A percentile compares a stretch with the other conserved stretches of the same genome.
Conservation (phyloP, 1,284 basidiomycete species). For the Fomitopsis palustris region DNA sequence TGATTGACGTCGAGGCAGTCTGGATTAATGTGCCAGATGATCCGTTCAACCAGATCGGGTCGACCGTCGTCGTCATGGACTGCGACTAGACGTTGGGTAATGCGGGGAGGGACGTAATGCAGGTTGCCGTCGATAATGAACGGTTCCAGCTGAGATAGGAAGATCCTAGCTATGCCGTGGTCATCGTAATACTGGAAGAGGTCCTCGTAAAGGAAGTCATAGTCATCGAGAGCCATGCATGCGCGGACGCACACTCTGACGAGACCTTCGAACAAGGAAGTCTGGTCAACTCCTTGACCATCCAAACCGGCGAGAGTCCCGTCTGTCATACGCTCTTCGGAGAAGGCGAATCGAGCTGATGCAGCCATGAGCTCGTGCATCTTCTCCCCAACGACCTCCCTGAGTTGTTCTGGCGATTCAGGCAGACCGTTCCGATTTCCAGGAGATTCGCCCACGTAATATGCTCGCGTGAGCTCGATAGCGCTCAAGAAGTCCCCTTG, state of each 20-base stretch:
- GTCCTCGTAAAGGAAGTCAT: constrained; percentile 89
- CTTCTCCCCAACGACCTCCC: constrained; percentile 69
- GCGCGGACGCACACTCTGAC: constrained; percentile 82
- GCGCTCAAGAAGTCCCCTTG: constrained; percentile 88
- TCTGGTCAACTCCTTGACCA: constrained; percentile 90
- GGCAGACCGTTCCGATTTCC: constrained; percentile 91
- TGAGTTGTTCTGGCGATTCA: constrained; percentile 52
- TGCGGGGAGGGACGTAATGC: constrained; percentile 75
- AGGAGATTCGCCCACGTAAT: constrained; percentile 80
- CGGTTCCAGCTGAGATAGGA: constrained; percentile 78
- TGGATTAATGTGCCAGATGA: constrained; percentile 97
- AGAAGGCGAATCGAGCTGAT: constrained; percentile 88
- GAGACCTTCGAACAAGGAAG: constrained; percentile 85
- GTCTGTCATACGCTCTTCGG: constrained; percentile 91
- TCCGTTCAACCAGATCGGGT: constrained; percentile 77
- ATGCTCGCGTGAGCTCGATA: constrained; percentile 82
- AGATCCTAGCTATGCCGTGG: constrained; percentile 85
- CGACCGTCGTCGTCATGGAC: constrained; percentile 74
- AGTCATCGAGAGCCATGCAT: constrained; percentile 77
- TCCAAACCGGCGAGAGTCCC: constrained; percentile 80
- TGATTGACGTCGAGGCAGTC: constrained; percentile 92
- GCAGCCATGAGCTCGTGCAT: constrained; percentile 84
- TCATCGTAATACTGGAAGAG: constrained; percentile 89
- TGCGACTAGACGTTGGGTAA: constrained; percentile 83
- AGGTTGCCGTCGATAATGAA: constrained; percentile 81